Evolutionary conservation across 352 stramenopile genomes (phyloP).

Genomic region (Globisporangium iwayamae): DNA sequence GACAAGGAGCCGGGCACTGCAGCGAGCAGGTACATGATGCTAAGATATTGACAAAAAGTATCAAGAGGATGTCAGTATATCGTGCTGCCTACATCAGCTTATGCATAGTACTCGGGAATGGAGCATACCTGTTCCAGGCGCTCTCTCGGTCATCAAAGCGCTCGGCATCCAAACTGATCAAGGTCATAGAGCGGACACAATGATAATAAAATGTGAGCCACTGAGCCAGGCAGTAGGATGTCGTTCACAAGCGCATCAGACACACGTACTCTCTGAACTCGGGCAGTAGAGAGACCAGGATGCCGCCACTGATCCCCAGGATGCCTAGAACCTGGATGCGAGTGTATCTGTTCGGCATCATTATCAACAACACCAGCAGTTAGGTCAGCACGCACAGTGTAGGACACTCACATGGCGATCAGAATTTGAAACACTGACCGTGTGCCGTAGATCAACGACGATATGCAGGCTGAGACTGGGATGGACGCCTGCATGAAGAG

Average conservation of each 20-base stretch:
- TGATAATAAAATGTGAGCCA: not conserved
- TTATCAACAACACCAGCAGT: not conserved
- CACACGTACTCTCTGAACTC: constrained; percentile 68
- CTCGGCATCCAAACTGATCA: constrained; percentile 50
- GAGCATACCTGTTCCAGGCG: constrained; percentile 68
- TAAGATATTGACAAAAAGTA: not conserved
- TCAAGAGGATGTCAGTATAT: constrained; percentile 5
- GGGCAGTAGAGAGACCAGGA: constrained; percentile 74
- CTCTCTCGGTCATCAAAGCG: constrained; percentile 68
- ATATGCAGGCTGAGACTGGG: constrained; percentile 64
- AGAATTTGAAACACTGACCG: constrained; percentile 22
- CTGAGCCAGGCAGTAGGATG: not conserved
- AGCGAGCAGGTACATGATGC: constrained; percentile 74
- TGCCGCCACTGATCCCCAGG: constrained; percentile 53
- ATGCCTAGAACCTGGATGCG: constrained; percentile 70
- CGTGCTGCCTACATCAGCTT: not conserved
- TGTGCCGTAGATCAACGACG: constrained; percentile 46
- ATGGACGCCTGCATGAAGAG: constrained; percentile 85
- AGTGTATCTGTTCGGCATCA: constrained; percentile 45
- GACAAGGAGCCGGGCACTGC: constrained; percentile 74
- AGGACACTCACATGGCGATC: not conserved
- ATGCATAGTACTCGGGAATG: not conserved
- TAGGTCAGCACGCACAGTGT: no score
- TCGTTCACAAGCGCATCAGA: no score
- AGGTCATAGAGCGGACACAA: not conserved